Base-by-base conservation (phyloP, 2,329 filamentous ascomycete species). In the Xylaria sp. region DNA sequence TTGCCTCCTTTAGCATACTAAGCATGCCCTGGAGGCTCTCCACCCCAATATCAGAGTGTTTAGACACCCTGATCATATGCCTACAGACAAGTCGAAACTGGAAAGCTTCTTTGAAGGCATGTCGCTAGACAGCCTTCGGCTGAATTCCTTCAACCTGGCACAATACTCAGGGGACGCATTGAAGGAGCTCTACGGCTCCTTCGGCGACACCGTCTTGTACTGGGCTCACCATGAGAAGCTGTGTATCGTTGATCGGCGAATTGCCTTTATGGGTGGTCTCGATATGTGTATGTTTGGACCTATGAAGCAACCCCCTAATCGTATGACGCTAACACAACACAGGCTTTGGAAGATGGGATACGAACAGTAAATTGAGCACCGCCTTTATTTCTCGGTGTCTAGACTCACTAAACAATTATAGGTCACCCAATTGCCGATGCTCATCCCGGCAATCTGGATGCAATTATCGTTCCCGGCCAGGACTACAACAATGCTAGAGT, bases 161-260 rank as follows among this genome's bases (percentile, higher is more conserved):
- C 87, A 87, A 63, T 77, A 92, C 40, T 89, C 90, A 0, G 79
- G 80, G 20, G 89, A 94, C 65, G 83, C 88, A 1, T 69, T 96
- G 44, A 90, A 91, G 68, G 84, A 87, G 1, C 73, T 96, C 1
- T 96, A 96, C 66, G 92, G 92, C 49, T 87, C 90, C 45, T 85
- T 85, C 29, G 89, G 92, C 26, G 91, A 89, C 62, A 84, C 92
- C 1, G 88, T 96, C 9, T 75, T 96, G 1, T 96, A 91, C 73
- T 96, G 92, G 92, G 91, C 91, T 2, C 92, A 96, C 65, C 92
- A 96, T 64, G 92, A 97, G 74, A 97, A 97, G 73, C 81, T 96
- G 1, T 91, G 90, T 62, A 69, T 96, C 1, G 76, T 97, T 16
- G 92, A 97, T 69, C 84, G 87, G n/a, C 78, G 79, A 8, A 78